phyloP scores from a whole-genome alignment of 2,329 filamentous ascomycete species.

The Leptographium radiaticola region DNA sequence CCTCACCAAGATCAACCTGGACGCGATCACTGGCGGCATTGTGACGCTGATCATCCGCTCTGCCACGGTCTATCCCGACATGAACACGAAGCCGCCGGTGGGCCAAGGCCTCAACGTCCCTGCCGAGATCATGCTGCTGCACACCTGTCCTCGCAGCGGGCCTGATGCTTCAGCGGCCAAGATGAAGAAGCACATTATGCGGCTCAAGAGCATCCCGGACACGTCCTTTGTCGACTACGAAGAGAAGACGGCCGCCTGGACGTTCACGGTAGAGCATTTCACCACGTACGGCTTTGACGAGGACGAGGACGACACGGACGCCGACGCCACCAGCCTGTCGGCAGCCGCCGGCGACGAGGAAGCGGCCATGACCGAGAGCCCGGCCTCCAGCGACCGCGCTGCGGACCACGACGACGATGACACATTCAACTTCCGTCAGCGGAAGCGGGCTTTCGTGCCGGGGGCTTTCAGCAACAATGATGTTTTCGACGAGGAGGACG shows the following conservation, averaged over 20 bases:
- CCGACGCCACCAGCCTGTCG: constrained; percentile 29
- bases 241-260: constrained; percentile 70
- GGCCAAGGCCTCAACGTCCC: constrained; percentile 90
- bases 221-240: constrained; percentile 79
- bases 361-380: constrained; percentile 14
- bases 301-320: constrained; percentile 56
- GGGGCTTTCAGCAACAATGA: constrained; percentile 63
- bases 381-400: constrained; percentile 12
- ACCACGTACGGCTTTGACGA: constrained; percentile 88
- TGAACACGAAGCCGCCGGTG: constrained; percentile 64
- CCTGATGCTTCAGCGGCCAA: constrained; percentile 40
- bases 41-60: constrained; percentile 65
- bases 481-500: constrained; percentile 45
- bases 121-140: constrained; percentile 73
- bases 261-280: constrained; percentile 89
- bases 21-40: constrained; percentile 65
- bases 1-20: constrained; percentile 63
- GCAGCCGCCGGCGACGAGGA: constrained; percentile 16
- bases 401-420: constrained; percentile 27
- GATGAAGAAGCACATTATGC: constrained; percentile 59
- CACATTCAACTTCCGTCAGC: constrained; percentile 40
- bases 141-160: constrained; percentile 79
- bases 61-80: constrained; percentile 75
- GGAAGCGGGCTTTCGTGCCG: constrained; percentile 44
- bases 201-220: constrained; percentile 64